These are phyloP conservation scores for Rhodotorula kratochvilovae DNA, from an alignment of 768 basidiomycete species.

Conservation along the genomic window DNA sequence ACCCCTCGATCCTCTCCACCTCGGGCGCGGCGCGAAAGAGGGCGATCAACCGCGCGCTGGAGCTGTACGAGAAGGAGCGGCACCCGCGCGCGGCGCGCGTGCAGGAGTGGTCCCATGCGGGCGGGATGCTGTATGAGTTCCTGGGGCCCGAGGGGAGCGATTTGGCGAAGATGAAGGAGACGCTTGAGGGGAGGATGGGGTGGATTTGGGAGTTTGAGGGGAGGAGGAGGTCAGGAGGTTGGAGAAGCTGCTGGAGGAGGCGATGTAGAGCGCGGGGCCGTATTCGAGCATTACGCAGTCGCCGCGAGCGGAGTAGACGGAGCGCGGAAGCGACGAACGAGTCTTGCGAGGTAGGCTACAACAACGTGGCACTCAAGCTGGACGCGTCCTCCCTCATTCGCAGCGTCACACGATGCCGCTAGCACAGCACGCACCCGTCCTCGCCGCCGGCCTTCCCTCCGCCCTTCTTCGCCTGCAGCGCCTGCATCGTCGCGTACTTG, in stretches of 20 bases:
- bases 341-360: background rate
- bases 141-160: slow-evolving; percentile 11
- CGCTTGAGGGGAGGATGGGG: slow-evolving; percentile 11
- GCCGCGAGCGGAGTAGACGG: no score
- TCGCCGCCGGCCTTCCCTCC: background rate
- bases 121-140: slow-evolving; percentile 44
- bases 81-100: slow-evolving; percentile 46
- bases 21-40: slow-evolving; percentile 42
- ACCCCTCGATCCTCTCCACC: background rate
- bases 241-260: background rate
- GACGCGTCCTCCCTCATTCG: no score
- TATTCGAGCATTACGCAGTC: background rate
- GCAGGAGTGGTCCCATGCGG: slow-evolving; percentile 34
- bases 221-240: slow-evolving; percentile 1
- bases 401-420: background rate
- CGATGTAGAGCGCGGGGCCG: background rate
- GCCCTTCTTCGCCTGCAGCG: slow-evolving; percentile 8
- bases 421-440: background rate
- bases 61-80: slow-evolving; percentile 46
- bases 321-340: no score
- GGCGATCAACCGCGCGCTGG: slow-evolving; percentile 43
- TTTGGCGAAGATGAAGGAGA: slow-evolving; percentile 8
- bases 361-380: no score
- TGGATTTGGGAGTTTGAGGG: slow-evolving; percentile 28
- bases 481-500: slow-evolving; percentile 36